Evolutionary conservation across 2,329 filamentous ascomycete genomes (phyloP), one percentile per base, ranked within the genome.

Genomic region (Nemania abortiva): DNA sequence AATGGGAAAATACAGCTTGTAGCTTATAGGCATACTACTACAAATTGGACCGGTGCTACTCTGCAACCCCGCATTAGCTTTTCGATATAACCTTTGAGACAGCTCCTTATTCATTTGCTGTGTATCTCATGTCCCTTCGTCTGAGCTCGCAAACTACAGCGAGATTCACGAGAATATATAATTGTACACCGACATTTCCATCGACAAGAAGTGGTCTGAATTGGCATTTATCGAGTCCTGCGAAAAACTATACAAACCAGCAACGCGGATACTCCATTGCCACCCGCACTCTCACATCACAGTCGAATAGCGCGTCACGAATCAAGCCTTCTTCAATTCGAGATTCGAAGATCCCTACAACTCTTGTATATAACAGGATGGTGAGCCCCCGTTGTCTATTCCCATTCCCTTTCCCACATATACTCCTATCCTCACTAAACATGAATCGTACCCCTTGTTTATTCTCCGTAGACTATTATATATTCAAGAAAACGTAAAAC

Each of bases 301-400:
- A 42, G 27, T 29, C 15, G 5, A 7, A 52, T 1, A 18, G 47
- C 15, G 3, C 22, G 49, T 39, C n/a, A 15, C 59, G 37, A 6
- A 29, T 9, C 13, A 27, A 11, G 31, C 10, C 20, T n/a, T 31
- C 3, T 9, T 56, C 27, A 13, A 34, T 3, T 13, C 1, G 22
- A 55, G 10, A 34, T 5, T 47, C 7, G 47, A 49, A 34, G 18
- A 31, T 24, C n/a, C 20, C 22, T 11, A 55, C 1, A 34, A n/a
- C 55, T 31, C 13, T 61, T 7, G 39, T 60, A 37, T 68, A 72
- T 42, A 64, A 65, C 24, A 76, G 74, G 65, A 77, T 78, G 77
- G 77, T 78, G 53, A 68, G 60, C 31, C 13, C 15, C 24, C 3
- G 11, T 24, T 4, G 27, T 2, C 1, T 18, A 24, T 49, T 15